phyloP scores from a whole-genome alignment of 1,284 basidiomycete species.

The Veloboletus limbatus region DNA sequence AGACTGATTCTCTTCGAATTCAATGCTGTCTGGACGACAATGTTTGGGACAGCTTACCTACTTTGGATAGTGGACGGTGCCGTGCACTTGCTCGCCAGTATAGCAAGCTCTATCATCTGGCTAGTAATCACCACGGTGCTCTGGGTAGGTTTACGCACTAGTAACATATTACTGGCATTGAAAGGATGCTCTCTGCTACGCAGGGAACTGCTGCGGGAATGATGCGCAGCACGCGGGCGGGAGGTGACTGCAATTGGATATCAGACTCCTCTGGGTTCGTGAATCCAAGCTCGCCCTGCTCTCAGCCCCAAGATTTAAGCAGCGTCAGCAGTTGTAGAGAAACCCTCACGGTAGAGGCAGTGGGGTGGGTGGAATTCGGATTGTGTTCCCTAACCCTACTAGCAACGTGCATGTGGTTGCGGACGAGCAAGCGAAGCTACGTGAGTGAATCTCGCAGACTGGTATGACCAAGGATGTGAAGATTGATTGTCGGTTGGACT shows the following conservation, averaged over 20 bases:
- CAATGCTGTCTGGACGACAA: constrained; percentile 66
- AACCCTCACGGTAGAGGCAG: constrained; percentile 64
- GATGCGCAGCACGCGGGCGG: constrained; percentile 58
- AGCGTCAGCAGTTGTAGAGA: constrained; percentile 56
- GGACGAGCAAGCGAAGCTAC: constrained; percentile 41
- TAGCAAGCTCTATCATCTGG: constrained; percentile 77
- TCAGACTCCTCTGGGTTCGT: constrained; percentile 50
- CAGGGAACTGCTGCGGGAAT: constrained; percentile 66
- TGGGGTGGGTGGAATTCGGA: constrained; percentile 74
- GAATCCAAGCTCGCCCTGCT: constrained; percentile 20
- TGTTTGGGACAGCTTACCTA: constrained; percentile 66
- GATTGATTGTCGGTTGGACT: constrained; percentile 22
- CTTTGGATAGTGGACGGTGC: constrained; percentile 66
- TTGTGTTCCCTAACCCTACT: constrained; percentile 58
- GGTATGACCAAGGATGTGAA: constrained; percentile 19
- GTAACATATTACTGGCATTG: not conserved
- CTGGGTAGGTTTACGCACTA: constrained; percentile 47
- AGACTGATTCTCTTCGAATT: constrained; percentile 64
- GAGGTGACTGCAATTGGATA: constrained; percentile 53
- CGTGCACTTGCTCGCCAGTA: constrained; percentile 62
- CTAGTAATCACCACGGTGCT: constrained; percentile 56
- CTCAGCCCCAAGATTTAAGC: constrained; percentile 22
- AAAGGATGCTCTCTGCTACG: not conserved
- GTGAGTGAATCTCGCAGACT: constrained; percentile 46
- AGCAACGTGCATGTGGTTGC: constrained; percentile 62